These are phyloP conservation scores for Paragyromitra xinjiangensis DNA, from an alignment of 495 filamentous ascomycete genomes.

Conservation along the genomic window DNA sequence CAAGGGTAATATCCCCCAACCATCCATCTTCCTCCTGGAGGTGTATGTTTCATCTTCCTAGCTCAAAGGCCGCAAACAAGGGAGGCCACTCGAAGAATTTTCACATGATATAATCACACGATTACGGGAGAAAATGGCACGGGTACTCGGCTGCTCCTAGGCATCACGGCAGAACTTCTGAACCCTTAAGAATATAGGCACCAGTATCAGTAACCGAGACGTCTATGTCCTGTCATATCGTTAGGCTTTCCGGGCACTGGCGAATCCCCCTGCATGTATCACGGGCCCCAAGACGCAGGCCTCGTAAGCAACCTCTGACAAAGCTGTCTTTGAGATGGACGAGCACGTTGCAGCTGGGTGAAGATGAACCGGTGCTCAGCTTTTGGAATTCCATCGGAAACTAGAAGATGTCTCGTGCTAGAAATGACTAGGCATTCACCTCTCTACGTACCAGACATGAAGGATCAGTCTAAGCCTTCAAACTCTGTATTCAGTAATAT, in stretches of 20 bases:
- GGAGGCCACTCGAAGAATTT: neutral
- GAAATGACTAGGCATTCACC: neutral
- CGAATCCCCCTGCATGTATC: neutral
- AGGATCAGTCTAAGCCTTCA: no score
- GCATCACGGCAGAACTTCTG: neutral
- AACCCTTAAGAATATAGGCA: neutral
- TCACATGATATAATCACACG: neutral
- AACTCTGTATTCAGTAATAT: no score
- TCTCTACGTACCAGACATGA: no score
- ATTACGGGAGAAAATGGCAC: neutral
- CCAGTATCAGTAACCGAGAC: neutral
- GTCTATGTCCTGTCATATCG: neutral
- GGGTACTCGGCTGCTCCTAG: neutral
- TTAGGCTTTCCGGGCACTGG: neutral
- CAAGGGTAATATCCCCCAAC: no score
- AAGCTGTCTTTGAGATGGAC: neutral
- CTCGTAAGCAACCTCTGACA: neutral
- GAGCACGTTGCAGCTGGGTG: neutral
- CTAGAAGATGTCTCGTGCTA: neutral
- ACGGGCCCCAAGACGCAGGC: neutral
- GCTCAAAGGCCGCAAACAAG: neutral
- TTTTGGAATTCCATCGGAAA: neutral
- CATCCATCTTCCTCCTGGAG: no score
- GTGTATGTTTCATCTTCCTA: neutral
- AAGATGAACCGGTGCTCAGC: neutral